These are phyloP conservation scores for Cyclotella sp. DNA, from an alignment of 108 stramenopile species.

Conservation along the genomic window DNA sequence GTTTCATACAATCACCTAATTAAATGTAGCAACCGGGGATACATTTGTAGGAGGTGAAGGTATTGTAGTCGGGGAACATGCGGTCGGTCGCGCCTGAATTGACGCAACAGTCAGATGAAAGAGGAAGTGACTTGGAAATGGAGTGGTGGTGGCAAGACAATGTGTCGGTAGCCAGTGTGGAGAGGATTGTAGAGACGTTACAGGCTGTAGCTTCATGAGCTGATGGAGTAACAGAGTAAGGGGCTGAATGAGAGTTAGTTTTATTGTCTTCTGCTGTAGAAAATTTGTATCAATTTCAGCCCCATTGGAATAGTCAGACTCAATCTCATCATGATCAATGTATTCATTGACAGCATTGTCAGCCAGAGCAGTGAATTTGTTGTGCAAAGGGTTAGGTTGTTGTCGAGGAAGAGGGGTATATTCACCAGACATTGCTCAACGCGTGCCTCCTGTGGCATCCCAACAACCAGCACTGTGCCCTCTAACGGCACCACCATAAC, in stretches of 20 bases:
- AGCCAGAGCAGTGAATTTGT: no score
- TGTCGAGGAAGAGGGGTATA: no score
- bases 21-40: background rate
- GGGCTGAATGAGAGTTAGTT: background rate
- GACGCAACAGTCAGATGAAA: background rate
- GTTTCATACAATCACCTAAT: conserved; percentile 3
- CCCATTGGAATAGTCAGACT: background rate
- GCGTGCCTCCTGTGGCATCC: no score
- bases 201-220: background rate
- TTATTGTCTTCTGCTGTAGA: background rate
- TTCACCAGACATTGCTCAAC: no score
- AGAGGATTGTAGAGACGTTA: background rate
- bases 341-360: no score
- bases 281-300: background rate
- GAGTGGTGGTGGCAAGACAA: background rate
- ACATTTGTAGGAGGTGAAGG: conserved; percentile 19
- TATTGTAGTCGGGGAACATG: conserved; percentile 24
- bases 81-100: conserved; percentile 22
- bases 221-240: background rate
- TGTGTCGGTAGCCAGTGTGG: background rate
- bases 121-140: background rate
- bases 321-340: background rate
- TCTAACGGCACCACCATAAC: no score
- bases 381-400: no score
- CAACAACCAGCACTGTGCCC: no score